These are phyloP conservation scores for Blastobotrys petasosporus DNA, from an alignment of 1,139 yeast species.

Conservation along the genomic window DNA sequence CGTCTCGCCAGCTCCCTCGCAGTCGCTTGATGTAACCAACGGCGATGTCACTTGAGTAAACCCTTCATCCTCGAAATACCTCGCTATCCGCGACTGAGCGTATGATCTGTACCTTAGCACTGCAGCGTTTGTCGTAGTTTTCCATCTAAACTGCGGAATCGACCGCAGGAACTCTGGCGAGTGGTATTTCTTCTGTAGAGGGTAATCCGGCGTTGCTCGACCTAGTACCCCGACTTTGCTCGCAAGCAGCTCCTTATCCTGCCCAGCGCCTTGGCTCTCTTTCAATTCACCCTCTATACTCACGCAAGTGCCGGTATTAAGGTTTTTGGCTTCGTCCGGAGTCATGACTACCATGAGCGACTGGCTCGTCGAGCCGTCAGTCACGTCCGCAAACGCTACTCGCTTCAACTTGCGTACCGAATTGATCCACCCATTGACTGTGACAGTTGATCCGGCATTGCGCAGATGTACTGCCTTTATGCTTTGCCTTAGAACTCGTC, in stretches of 20 bases:
- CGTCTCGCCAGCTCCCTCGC: slow-evolving; percentile 97
- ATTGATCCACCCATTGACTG: slow-evolving; percentile 64
- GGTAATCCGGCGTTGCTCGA: slow-evolving; percentile 55
- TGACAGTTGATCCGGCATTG: slow-evolving; percentile 20
- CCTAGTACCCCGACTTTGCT: slow-evolving; percentile 37
- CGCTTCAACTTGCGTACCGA: slow-evolving; percentile 67
- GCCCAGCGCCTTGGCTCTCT: slow-evolving; percentile 33
- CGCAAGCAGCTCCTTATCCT: slow-evolving; percentile 40
- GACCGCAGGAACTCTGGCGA: slow-evolving; percentile 60
- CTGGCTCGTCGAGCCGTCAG: slow-evolving; percentile 63
- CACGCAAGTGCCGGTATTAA: slow-evolving; percentile 43
- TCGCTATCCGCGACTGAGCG: slow-evolving; percentile 49
- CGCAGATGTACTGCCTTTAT: no score
- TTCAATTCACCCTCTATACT: slow-evolving; percentile 39
- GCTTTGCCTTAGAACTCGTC: no score
- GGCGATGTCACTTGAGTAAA: slow-evolving; percentile 83
- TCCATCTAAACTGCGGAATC: slow-evolving; percentile 72
- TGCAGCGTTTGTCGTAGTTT: slow-evolving; percentile 59
- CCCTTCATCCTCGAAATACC: slow-evolving; percentile 48
- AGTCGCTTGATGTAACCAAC: slow-evolving; percentile 77
- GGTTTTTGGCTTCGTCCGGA: slow-evolving; percentile 26
- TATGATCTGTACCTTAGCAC: slow-evolving; percentile 66
- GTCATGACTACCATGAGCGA: slow-evolving; percentile 52
- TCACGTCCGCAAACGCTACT: slow-evolving; percentile 69
- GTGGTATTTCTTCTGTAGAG: slow-evolving; percentile 76